These are phyloP conservation scores for Neckera pumila DNA, from an alignment of 225 moss, liverwort and hornwort species.

Conservation along the genomic window DNA sequence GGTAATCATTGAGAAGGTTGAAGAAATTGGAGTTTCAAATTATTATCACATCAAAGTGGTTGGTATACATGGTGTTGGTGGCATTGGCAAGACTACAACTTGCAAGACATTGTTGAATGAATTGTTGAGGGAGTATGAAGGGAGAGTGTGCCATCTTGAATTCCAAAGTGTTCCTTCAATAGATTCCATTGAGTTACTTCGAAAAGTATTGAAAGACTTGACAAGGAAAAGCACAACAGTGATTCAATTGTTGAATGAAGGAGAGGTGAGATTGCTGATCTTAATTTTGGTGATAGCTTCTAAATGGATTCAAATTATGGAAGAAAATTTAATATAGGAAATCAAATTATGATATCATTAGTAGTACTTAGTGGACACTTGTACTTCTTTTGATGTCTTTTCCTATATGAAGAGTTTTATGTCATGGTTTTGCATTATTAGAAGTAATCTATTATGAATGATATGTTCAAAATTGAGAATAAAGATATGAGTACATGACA, in stretches of 20 bases:
- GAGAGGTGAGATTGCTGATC: background rate
- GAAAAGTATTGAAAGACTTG: background rate
- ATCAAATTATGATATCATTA: background rate
- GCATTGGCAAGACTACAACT: background rate
- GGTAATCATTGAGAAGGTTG: background rate
- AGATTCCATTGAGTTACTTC: background rate
- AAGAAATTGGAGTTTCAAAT: background rate
- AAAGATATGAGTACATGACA: background rate
- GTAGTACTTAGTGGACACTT: background rate
- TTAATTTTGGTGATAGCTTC: background rate
- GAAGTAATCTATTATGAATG: background rate
- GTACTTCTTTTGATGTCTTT: background rate
- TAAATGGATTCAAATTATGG: background rate
- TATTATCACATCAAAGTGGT: background rate
- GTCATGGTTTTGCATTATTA: background rate
- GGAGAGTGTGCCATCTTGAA: background rate
- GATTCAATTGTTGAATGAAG: background rate
- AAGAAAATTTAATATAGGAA: background rate
- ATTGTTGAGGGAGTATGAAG: background rate
- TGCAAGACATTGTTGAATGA: background rate
- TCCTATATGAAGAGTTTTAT: no score
- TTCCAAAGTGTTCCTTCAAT: background rate
- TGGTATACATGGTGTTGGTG: background rate
- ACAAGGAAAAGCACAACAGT: fast-evolving
- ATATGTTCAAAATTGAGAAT: background rate